Evolutionary conservation across 1,284 basidiomycete genomes (phyloP).

Genomic region (Exobasidium rhododendri): DNA sequence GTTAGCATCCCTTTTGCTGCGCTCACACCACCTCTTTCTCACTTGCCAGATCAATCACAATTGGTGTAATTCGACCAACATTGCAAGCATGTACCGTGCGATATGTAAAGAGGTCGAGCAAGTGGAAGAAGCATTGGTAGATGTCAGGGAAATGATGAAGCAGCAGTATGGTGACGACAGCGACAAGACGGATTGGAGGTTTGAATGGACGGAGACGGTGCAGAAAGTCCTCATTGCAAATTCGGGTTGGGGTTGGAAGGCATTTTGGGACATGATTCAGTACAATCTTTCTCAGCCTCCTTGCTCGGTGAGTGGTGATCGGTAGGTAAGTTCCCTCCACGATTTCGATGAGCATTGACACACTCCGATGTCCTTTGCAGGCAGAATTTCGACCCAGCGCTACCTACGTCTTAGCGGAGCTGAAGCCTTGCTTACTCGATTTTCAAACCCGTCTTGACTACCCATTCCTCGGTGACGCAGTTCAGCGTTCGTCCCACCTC

Average conservation of each 20-base stretch:
- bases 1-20: neutral
- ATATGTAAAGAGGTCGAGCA: constrained; percentile 55
- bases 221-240: constrained; percentile 39
- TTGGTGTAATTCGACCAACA: constrained; percentile 60
- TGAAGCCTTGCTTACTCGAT: neutral
- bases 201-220: constrained; percentile 32
- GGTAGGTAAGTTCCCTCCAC: too few relatives aligned
- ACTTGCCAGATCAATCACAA: constrained; percentile 40
- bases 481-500: too few relatives aligned
- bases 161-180: neutral
- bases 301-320: neutral
- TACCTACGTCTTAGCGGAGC: neutral
- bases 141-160: constrained; percentile 58
- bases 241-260: constrained; percentile 50
- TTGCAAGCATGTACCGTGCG: constrained; percentile 57
- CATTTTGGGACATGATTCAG: constrained; percentile 46
- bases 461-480: neutral
- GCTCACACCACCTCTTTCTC: too few relatives aligned
- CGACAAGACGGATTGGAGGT: constrained; percentile 21
- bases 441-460: neutral
- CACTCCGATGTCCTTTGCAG: neutral
- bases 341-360: too few relatives aligned
- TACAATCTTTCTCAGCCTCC: constrained; percentile 23
- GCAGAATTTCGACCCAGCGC: neutral
- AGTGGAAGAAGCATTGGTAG: constrained; percentile 57